Base-by-base conservation (phyloP, 2,329 filamentous ascomycete genomes). In the Dactylellina cionopaga region DNA sequence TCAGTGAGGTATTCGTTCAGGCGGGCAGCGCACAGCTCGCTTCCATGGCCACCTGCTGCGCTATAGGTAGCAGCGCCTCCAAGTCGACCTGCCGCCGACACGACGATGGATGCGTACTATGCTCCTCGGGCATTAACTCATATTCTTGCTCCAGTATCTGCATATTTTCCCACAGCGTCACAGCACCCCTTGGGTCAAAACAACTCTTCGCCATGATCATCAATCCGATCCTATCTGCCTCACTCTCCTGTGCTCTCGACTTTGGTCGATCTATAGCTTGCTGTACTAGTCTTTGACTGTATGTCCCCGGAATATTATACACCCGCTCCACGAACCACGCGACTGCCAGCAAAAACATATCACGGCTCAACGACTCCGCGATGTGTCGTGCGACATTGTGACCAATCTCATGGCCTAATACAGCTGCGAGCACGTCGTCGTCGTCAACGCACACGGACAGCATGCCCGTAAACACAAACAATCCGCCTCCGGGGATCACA, bases 131-230 rank as follows among this genome's bases (percentile, higher is more conserved):
- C 33, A 86, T 83, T 64, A 85, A 83, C 5, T 78, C 76, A 43
- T 84, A 79, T 22, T 81, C 80, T 22, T 82, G 76, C 47, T 81
- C 82, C 2, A 80, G 78, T 37, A 79, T 78, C 74, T 90, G 87
- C 87, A 92, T 91, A 51, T 88, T 81, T 78, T 84, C 80, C 89
- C 88, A 68, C 71, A 93, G 87, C 0, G 82, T 83, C 43, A 90
- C 82, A 0, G 90, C 90, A 68, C 87, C 86, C 11, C 84, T 81
- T 0, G 91, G 91, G 72, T 92, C 84, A 78, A 90, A 93, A 80
- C 91, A 93, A 24, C 88, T 89, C 80, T 91, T 87, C 0, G 90
- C 87, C 89, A 93, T 93, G 84, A 93, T 90, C 84, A 93, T 86
- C 29, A 94, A 80, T 0, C 91, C 91, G 41, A 93, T 91, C 77